Conservation (phyloP, 257 asterid species). For the Galeopsis tetrahit region DNA sequence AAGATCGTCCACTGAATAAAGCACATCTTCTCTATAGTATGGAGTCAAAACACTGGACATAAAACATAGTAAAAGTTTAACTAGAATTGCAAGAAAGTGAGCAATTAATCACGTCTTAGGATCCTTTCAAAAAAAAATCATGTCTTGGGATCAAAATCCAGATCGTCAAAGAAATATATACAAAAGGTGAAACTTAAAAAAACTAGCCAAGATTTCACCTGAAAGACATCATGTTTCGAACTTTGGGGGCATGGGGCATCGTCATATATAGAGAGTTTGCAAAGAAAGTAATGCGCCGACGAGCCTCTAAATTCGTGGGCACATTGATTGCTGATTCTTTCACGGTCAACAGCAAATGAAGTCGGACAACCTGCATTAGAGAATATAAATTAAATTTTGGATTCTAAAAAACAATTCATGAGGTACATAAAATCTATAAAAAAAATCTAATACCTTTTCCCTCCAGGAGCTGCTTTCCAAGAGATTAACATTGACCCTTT, state of each 20-base stretch:
- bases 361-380: slow-evolving; percentile 76
- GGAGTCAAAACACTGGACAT: slow-evolving; percentile 89
- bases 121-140: background rate
- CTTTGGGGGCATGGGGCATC: slow-evolving; percentile 95
- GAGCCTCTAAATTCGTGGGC: slow-evolving; percentile 93
- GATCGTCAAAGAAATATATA: slow-evolving; percentile 4
- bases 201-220: slow-evolving; percentile 52
- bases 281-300: slow-evolving; percentile 91
- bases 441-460: slow-evolving; percentile 73
- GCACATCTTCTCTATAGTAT: slow-evolving; percentile 85
- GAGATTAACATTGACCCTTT: slow-evolving; percentile 55
- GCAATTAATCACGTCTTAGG: slow-evolving; percentile 1
- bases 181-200: background rate
- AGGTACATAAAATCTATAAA: background rate
- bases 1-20: slow-evolving; percentile 85
- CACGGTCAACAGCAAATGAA: slow-evolving; percentile 89
- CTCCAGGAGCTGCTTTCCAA: slow-evolving; percentile 62
- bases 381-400: slow-evolving; percentile 22
- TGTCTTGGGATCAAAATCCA: slow-evolving; percentile 8
- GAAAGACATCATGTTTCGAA: slow-evolving; percentile 94
- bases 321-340: slow-evolving; percentile 97
- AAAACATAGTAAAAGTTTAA: slow-evolving; percentile 29
- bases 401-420: slow-evolving; percentile 17
- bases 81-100: slow-evolving; percentile 7
- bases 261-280: slow-evolving; percentile 96